phyloP scores from a whole-genome alignment of 768 basidiomycete species.

The Russula ochroleuca region DNA sequence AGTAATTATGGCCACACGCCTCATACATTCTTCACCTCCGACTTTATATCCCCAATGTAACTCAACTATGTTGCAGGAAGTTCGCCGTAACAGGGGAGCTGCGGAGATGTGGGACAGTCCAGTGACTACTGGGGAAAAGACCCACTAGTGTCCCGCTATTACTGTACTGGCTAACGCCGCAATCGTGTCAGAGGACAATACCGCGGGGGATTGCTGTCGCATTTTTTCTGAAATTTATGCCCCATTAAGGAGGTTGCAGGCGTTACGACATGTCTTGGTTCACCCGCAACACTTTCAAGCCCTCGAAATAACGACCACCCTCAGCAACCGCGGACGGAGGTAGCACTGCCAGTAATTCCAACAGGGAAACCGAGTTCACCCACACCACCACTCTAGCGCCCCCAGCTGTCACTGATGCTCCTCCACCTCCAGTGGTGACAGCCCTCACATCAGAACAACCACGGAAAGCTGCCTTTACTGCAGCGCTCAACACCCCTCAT shows the following conservation, averaged over 20 bases:
- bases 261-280: constrained; percentile 4
- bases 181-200: constrained; percentile 24
- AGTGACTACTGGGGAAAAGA: constrained; percentile 36
- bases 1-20: too few species aligned
- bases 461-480: constrained; percentile 29
- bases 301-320: not conserved
- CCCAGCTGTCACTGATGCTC: not conserved
- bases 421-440: not conserved
- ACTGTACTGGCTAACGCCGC: too few species aligned
- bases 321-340: not conserved
- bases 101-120: not conserved
- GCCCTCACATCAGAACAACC: constrained; percentile 27
- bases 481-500: constrained; percentile 51
- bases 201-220: constrained; percentile 25
- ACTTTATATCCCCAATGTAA: constrained; percentile 28
- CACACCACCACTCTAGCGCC: not conserved
- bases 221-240: too few species aligned
- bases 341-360: constrained; percentile 13
- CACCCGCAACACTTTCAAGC: not conserved
- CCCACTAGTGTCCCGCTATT: too few species aligned
- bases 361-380: not conserved
- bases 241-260: constrained; percentile 44
- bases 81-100: not conserved
- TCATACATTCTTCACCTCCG: constrained; percentile 49
- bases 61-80: not conserved